These are phyloP conservation scores for Lagerstroemia speciosa DNA, from an alignment of 345 rosid species.

Conservation along the genomic window DNA sequence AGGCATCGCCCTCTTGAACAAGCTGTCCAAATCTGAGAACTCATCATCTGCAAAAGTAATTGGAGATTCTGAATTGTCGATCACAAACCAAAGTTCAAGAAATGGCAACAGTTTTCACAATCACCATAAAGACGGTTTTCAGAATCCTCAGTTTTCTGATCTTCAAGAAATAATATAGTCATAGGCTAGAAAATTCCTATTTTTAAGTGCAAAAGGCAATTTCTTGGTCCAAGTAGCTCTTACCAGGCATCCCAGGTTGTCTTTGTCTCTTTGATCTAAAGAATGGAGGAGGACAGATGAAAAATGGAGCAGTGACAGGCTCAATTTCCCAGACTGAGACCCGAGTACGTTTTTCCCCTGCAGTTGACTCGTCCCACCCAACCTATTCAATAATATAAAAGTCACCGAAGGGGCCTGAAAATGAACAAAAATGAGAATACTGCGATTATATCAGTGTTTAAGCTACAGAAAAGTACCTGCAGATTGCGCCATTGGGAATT, in stretches of 20 bases:
- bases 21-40: conserved; percentile 52
- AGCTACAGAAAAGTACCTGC: conserved; percentile 38
- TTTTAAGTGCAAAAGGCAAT: not conserved
- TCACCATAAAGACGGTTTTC: not conserved
- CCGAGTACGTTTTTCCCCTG: conserved; percentile 73
- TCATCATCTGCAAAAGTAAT: conserved; percentile 53
- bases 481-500: conserved; percentile 94
- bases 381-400: conserved; percentile 37
- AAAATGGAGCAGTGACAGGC: conserved; percentile 88
- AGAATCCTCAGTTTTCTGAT: not conserved
- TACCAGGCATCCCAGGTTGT: conserved; percentile 80
- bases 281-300: conserved; percentile 86
- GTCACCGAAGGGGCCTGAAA: not conserved
- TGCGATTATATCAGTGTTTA: not conserved
- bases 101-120: too few relatives aligned
- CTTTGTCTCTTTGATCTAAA: conserved; percentile 74
- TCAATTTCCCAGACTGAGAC: conserved; percentile 97
- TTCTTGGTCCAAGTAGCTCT: not conserved
- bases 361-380: conserved; percentile 98
- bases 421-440: not conserved
- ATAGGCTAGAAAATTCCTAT: not conserved
- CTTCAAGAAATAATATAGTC: not conserved
- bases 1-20: conserved; percentile 81
- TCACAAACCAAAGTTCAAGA: conserved; percentile 1
- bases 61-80: conserved; percentile 8